Evolutionary conservation across 768 basidiomycete genomes (phyloP), one percentile per base, ranked within the genome.

Genomic region (Tubosaeta sp.): DNA sequence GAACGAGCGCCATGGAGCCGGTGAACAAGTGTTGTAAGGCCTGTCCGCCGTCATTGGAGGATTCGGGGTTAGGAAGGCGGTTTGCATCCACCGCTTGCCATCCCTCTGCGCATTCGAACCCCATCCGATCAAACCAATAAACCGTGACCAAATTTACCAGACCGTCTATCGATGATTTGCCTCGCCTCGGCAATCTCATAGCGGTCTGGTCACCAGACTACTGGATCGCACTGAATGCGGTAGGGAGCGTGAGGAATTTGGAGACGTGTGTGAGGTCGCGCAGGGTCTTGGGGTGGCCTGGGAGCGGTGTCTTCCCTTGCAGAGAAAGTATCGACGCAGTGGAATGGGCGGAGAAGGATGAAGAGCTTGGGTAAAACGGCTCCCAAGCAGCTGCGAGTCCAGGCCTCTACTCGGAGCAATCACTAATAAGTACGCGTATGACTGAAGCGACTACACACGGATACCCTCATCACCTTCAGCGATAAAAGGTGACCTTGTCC

Each of bases 381-480:
- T 90, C 83, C 87, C 90, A 91, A 68, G 85, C 78, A 56, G 76
- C 79, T 3, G 86, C 82, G 44, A 92, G 68, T 45, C 84, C 76
- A 18, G 90, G 90, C 57, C 87, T 78, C 88, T 90, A 62, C n/a
- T n/a, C n/a, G n/a, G n/a, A n/a, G n/a, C 9, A 4, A 44, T 8
- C 43, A 31, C 9, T 31, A 4, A 30, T 16, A 14, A 21, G 30
- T 38, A 40, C 48, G 38, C 39, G 42, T 35, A 27, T 53, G 40
- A 44, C 10, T 30, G 18, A 54, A 54, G 11, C 12, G 31, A 53
- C 8, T 35, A 83, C 88, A 69, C 71, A 92, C 90, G 66, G 89
- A 91, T 52, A 90, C 79, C 48, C 90, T 80, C 86, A 92, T 92
- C 51, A 91, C 90, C 68, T 92, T 92, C 58, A 92, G 73, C 4